Evolutionary conservation across 495 filamentous ascomycete species (phyloP).

Genomic region (Penicillium coffeae): DNA sequence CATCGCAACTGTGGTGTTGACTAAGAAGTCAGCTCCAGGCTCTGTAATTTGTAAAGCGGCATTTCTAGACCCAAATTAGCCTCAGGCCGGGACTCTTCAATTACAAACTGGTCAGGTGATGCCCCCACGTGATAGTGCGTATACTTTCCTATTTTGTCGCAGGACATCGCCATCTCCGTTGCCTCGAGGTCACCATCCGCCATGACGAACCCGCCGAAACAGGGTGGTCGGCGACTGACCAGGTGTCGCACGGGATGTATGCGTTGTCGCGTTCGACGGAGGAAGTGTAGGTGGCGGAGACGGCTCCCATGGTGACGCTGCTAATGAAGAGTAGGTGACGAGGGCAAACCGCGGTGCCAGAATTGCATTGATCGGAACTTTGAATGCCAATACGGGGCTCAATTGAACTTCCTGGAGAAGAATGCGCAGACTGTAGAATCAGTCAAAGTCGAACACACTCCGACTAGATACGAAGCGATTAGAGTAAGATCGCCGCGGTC

Average conservation of each 20-base stretch:
- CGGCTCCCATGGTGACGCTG: too few relatives aligned
- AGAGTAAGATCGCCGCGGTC: slow-evolving; percentile 7
- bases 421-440: slow-evolving; percentile 31
- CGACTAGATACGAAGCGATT: slow-evolving; percentile 20
- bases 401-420: slow-evolving; percentile 39
- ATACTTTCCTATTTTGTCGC: slow-evolving; percentile 17
- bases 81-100: background rate
- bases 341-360: slow-evolving; percentile 37
- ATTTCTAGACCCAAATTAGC: background rate
- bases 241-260: slow-evolving; percentile 42
- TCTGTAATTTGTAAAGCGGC: background rate
- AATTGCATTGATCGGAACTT: slow-evolving; percentile 40
- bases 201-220: slow-evolving; percentile 13
- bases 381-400: slow-evolving; percentile 36
- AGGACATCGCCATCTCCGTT: background rate
- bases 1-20: too few relatives aligned
- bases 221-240: slow-evolving; percentile 18
- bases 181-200: background rate
- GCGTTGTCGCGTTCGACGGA: slow-evolving; percentile 38
- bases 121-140: slow-evolving; percentile 16
- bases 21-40: background rate
- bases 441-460: slow-evolving; percentile 7
- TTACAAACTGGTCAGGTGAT: too few relatives aligned
- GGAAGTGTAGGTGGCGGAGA: slow-evolving; percentile 35
- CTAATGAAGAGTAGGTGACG: slow-evolving; percentile 29